phyloP scores from a whole-genome alignment of 2,329 filamentous ascomycete genomes.

The Pseudogymnoascus sp. region DNA sequence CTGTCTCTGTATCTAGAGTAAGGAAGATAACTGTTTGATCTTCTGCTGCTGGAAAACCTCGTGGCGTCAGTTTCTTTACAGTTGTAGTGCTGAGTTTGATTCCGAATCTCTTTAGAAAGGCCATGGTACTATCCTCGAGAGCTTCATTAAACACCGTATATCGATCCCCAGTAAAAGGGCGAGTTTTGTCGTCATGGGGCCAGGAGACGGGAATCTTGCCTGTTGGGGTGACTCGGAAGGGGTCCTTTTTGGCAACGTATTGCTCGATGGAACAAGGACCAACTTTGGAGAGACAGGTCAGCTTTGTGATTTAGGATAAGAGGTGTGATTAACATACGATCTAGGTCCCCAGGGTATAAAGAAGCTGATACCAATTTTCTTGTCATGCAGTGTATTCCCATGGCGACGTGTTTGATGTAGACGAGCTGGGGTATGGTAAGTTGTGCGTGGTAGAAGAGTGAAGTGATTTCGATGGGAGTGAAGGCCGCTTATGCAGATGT shows the following conservation, averaged over 20 bases:
- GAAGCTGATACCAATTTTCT: not conserved
- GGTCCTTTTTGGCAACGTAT: not conserved
- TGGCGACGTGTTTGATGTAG: not conserved
- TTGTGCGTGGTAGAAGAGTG: not conserved
- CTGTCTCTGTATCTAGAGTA: not conserved
- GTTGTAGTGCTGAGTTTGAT: fast-evolving
- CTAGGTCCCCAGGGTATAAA: not conserved
- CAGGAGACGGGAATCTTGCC: not conserved
- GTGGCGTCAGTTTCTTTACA: not conserved
- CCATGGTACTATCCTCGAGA: too few relatives aligned
- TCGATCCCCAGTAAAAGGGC: too few relatives aligned
- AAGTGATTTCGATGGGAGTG: not conserved
- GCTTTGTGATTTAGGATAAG: not conserved
- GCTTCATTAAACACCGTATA: too few relatives aligned
- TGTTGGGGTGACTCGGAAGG: not conserved
- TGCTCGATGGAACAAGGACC: not conserved
- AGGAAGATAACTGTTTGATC: too few relatives aligned
- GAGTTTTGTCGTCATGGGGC: too few relatives aligned
- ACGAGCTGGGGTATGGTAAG: not conserved
- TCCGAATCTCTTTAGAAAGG: too few relatives aligned
- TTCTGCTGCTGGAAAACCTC: too few relatives aligned
- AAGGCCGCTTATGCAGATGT: not conserved
- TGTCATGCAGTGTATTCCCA: not conserved
- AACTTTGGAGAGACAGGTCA: not conserved
- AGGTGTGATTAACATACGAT: not conserved